phyloP scores from a whole-genome alignment of 352 stramenopile species.

The Phytophthora pseudosyringae region DNA sequence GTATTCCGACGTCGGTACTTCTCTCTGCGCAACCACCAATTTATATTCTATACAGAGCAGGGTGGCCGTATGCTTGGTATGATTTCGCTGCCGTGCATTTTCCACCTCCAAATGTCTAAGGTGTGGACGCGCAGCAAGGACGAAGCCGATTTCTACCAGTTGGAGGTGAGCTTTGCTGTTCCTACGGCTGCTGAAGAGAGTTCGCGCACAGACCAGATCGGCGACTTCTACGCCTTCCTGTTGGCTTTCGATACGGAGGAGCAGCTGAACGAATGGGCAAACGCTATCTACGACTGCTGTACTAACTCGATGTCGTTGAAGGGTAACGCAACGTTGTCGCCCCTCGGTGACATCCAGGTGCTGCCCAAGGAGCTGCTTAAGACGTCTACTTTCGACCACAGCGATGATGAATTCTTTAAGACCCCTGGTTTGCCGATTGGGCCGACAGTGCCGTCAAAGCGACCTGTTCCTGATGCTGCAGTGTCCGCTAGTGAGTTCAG shows the following conservation, averaged over 20 bases:
- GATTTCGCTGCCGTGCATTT: conserved; percentile 82
- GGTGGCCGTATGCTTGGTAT: conserved; percentile 74
- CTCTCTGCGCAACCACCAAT: conserved; percentile 83
- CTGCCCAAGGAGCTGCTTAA: conserved; percentile 89
- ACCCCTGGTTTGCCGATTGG: conserved; percentile 35
- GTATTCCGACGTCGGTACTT: conserved; percentile 85
- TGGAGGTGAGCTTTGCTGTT: conserved; percentile 86
- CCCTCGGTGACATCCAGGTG: conserved; percentile 76
- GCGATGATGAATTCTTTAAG: conserved; percentile 45
- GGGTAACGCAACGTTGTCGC: conserved; percentile 58
- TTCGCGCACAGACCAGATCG: conserved; percentile 69
- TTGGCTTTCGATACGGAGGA: conserved; percentile 82
- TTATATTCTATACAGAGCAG: conserved; percentile 80
- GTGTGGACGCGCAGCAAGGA: conserved; percentile 72
- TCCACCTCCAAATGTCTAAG: conserved; percentile 82
- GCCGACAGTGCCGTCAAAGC: conserved; percentile 20
- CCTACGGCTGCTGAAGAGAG: conserved; percentile 64
- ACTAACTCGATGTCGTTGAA: conserved; percentile 91
- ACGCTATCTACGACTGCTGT: conserved; percentile 85
- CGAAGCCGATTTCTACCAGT: conserved; percentile 82
- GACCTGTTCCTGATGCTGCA: conserved; percentile 19
- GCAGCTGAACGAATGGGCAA: conserved; percentile 75
- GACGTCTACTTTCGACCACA: conserved; percentile 75
- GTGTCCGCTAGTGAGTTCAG: conserved; percentile 56
- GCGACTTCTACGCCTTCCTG: conserved; percentile 80